phyloP scores from a whole-genome alignment of 148 eudicot genomes.

The Tetragonia tetragonoides region DNA sequence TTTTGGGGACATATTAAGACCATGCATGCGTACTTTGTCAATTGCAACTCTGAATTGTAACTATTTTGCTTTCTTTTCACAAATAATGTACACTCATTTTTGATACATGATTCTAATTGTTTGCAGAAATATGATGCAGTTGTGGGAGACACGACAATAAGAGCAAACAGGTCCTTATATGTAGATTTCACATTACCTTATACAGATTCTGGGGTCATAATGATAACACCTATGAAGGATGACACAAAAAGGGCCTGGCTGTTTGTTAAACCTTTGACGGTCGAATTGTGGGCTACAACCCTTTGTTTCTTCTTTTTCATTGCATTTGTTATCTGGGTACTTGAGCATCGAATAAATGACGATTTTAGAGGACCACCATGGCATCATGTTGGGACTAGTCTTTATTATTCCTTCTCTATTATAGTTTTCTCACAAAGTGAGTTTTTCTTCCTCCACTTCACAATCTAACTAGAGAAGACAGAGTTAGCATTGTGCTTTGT shows the following conservation, averaged over 20 bases:
- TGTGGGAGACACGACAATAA: constrained; percentile 60
- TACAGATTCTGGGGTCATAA: constrained; percentile 58
- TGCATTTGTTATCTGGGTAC: constrained; percentile 70
- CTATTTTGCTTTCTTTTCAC: too few species aligned
- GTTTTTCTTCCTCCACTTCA: constrained; percentile 15
- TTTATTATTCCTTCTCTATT: constrained; percentile 71
- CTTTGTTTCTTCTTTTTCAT: constrained; percentile 53
- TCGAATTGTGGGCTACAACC: constrained; percentile 60
- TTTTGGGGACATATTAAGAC: too few species aligned
- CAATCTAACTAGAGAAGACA: neutral
- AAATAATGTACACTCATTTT: too few species aligned
- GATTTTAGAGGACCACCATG: constrained; percentile 55
- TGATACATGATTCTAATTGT: too few species aligned
- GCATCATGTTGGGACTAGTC: constrained; percentile 57
- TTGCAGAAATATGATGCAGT: constrained; percentile 54
- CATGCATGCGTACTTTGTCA: too few species aligned
- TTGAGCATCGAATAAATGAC: constrained; percentile 63
- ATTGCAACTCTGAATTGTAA: too few species aligned
- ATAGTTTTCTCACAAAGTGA: constrained; percentile 78
- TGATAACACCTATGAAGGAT: constrained; percentile 48
- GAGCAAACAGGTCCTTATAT: constrained; percentile 38
- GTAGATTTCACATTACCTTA: constrained; percentile 69
- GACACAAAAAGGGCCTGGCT: constrained; percentile 59
- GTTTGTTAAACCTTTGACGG: constrained; percentile 59
- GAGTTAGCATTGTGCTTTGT: neutral